Evolutionary conservation across 805 yeast genomes (phyloP), one percentile per base, ranked within the genome.

Genomic region (Lachancea lanzarotensis): DNA sequence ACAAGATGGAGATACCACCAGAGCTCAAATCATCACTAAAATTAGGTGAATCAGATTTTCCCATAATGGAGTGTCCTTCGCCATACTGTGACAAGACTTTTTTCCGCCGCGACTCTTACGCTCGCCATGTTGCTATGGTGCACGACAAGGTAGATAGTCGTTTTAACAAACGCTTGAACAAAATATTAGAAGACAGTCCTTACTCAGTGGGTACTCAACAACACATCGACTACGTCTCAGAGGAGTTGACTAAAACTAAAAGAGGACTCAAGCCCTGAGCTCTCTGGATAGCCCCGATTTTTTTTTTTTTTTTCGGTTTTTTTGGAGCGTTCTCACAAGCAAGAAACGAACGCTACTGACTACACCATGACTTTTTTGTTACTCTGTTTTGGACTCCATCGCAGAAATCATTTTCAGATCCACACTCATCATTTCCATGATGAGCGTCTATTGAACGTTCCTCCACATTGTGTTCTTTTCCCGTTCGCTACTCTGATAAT

Each of bases 31-130:
- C 52, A 25, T 45, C 50, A n/a, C 31, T 65, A 33, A 65, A 63
- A 32, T 42, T 62, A 33, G 57, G 53, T 37, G 61, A 56, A 17
- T 59, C 56, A 25, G 50, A 57, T 13, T 63, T 55, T 32, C 63
- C 65, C n/a, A 51, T 58, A n/a, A 46, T 57, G 10, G 35, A 48
- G 3, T 70, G 74, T 45, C 50, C 62, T 0, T 52, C 60, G 37
- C 52, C 56, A 3, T 55, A 55, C 40, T 79, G 84, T 52, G 70
- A 68, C 9, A 75, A 73, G 49, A 54, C 52, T 7, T 78, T 79
- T 53, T 71, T 71, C 48, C 62, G 84, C 40, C 71, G 69, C 43
- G 84, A 79, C 55, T 73, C 82, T 1, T 66, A 72, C 45, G 69
- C 66, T 35, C 67, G 84, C 50, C 85, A 79, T 52, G 66, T 66